Evolutionary conservation across 1,139 yeast genomes (phyloP).

Genomic region (Debaryomyces robertsiae): DNA sequence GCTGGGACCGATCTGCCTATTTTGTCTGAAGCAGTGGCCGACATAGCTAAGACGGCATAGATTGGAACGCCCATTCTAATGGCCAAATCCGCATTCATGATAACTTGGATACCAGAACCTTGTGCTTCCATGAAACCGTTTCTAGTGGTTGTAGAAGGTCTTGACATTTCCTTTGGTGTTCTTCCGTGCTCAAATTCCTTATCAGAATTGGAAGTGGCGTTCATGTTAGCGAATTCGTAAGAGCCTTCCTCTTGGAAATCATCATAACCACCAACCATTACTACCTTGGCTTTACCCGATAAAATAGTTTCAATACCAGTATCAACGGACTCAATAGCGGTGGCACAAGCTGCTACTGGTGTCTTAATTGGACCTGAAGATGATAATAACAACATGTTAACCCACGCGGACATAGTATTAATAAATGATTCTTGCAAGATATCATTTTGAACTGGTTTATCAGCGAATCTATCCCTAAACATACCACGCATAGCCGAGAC

Average conservation of each 20-base stretch:
- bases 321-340: conserved; percentile 97
- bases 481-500: conserved; percentile 93
- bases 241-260: conserved; percentile 99
- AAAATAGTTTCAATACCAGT: conserved; percentile 91
- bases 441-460: conserved; percentile 94
- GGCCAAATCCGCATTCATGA: conserved; percentile 95
- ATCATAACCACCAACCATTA: conserved; percentile 98
- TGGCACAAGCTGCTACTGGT: conserved; percentile 99
- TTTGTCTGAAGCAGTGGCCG: conserved; percentile 97
- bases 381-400: conserved; percentile 92
- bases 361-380: conserved; percentile 99
- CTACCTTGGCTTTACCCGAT: conserved; percentile 92
- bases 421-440: conserved; percentile 96
- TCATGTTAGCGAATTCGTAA: conserved; percentile 97
- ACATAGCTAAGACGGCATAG: conserved; percentile 89
- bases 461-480: conserved; percentile 93
- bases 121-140: conserved; percentile 99
- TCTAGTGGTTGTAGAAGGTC: conserved; percentile 96
- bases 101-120: conserved; percentile 97
- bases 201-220: conserved; percentile 89
- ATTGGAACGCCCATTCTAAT: conserved; percentile 98
- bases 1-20: conserved; percentile 99
- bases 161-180: conserved; percentile 97
- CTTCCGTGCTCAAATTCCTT: conserved; percentile 94
- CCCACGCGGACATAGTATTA: conserved; percentile 99